A percentile compares a stretch with the other conserved stretches of the same genome.
phyloP scores from a whole-genome alignment of 495 filamentous ascomycete species.

The Penicillium goetzii region DNA sequence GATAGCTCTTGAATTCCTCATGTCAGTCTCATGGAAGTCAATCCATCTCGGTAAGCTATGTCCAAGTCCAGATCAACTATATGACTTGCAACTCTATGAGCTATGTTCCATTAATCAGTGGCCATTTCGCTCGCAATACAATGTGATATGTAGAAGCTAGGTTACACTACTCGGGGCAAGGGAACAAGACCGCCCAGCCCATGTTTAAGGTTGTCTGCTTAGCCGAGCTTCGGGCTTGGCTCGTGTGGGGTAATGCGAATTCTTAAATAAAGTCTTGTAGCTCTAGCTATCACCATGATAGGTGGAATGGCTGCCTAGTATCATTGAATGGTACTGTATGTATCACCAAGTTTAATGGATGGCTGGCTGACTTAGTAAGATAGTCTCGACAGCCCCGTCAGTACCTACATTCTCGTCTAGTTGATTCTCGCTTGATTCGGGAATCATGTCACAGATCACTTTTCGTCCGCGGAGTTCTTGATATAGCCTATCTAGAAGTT shows the following conservation, averaged over 20 bases:
- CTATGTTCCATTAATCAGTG: too few relatives aligned
- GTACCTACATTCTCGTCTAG: background rate
- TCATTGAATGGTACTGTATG: background rate
- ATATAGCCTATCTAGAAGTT: background rate
- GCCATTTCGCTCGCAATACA: too few relatives aligned
- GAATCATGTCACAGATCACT: background rate
- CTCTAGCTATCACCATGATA: background rate
- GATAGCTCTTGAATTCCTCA: too few relatives aligned
- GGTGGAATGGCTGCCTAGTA: background rate
- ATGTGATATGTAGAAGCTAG: background rate
- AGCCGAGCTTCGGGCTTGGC: slow-evolving; percentile 1
- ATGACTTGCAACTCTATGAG: too few relatives aligned
- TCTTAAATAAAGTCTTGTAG: background rate
- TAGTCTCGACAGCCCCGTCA: background rate
- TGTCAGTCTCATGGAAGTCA: too few relatives aligned
- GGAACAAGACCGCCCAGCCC: background rate
- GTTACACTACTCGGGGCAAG: background rate
- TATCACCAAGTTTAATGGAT: too few relatives aligned
- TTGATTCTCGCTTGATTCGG: background rate
- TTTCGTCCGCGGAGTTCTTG: background rate
- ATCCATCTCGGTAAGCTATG: too few relatives aligned
- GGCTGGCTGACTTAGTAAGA: background rate
- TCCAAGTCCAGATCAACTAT: too few relatives aligned
- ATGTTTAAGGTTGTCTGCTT: background rate
- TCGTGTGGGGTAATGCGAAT: background rate